These are phyloP conservation scores for Tolypocladium sp. DNA, from an alignment of 2,329 filamentous ascomycete genomes.

Conservation along the genomic window DNA sequence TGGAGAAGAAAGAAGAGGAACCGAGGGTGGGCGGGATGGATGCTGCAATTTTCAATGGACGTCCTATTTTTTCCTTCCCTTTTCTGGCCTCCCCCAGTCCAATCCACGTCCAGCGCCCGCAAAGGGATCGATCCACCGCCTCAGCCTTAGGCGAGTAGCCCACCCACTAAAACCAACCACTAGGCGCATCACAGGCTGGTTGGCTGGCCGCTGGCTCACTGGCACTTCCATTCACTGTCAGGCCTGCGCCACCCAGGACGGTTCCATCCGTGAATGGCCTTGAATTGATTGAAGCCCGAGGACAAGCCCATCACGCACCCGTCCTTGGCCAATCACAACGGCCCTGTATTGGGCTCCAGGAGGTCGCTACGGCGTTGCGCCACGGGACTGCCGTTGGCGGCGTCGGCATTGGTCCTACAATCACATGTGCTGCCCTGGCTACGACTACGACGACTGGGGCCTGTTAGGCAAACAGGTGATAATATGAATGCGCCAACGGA, in stretches of 20 bases:
- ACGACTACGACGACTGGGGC: background rate
- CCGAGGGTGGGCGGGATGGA: constrained; percentile 9
- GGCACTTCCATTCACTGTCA: background rate
- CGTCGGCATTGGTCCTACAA: background rate
- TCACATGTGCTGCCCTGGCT: background rate
- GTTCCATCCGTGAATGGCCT: background rate
- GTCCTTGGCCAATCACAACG: background rate
- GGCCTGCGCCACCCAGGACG: background rate
- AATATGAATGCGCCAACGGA: background rate
- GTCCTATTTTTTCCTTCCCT: constrained; percentile 16
- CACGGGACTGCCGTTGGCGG: background rate
- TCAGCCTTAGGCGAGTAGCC: background rate
- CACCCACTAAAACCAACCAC: background rate
- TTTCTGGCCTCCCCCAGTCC: background rate
- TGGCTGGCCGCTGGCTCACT: background rate
- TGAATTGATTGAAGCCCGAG: background rate
- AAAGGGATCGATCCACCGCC: background rate
- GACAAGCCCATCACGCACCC: background rate
- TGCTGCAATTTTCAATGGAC: constrained; percentile 6
- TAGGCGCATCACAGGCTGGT: background rate
- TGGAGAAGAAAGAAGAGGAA: constrained; percentile 14
- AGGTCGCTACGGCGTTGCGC: background rate
- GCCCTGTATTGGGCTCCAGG: background rate
- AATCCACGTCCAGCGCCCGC: background rate
- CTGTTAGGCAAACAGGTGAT: background rate